phyloP scores from a whole-genome alignment of 148 eudicot species.

The Fagopyrum homotropicum region DNA sequence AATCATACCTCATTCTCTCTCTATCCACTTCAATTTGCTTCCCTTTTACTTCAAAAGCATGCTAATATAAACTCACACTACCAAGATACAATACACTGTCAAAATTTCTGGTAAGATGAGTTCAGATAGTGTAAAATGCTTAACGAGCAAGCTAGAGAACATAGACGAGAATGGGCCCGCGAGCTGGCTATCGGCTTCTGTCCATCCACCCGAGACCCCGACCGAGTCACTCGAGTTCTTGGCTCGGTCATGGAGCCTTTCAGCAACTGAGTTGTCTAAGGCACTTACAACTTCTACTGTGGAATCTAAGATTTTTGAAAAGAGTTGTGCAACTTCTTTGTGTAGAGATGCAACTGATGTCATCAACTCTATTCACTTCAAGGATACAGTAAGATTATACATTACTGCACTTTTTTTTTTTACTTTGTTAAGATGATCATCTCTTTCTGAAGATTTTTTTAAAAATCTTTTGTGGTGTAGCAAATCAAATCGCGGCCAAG shows the following conservation, averaged over 20 bases:
- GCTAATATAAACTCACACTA: not conserved
- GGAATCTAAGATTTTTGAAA: slow-evolving; percentile 7
- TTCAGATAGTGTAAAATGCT: slow-evolving; percentile 19
- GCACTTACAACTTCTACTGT: slow-evolving; percentile 32
- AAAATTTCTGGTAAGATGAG: slow-evolving; percentile 12
- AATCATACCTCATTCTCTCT: not conserved
- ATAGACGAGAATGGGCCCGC: slow-evolving; percentile 57
- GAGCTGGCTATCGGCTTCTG: slow-evolving; percentile 43
- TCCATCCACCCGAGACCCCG: slow-evolving; percentile 75
- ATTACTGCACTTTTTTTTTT: not conserved
- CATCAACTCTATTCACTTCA: slow-evolving; percentile 19
- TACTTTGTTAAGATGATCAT: not conserved
- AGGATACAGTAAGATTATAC: slow-evolving; percentile 33
- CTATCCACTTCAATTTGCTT: slow-evolving; percentile 15
- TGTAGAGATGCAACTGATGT: slow-evolving; percentile 17
- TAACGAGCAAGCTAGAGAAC: slow-evolving; percentile 45
- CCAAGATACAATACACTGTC: not conserved
- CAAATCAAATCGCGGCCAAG: slow-evolving; percentile 22
- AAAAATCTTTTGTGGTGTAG: not conserved
- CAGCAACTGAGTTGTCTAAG: slow-evolving; percentile 71
- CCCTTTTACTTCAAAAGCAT: slow-evolving; percentile 9
- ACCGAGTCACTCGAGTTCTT: slow-evolving; percentile 90
- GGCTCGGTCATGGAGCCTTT: slow-evolving; percentile 89
- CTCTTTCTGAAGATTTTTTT: not conserved
- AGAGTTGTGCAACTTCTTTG: not conserved